Base-by-base conservation (phyloP, 805 yeast genomes). In the Candida pseudofarinosa region DNA sequence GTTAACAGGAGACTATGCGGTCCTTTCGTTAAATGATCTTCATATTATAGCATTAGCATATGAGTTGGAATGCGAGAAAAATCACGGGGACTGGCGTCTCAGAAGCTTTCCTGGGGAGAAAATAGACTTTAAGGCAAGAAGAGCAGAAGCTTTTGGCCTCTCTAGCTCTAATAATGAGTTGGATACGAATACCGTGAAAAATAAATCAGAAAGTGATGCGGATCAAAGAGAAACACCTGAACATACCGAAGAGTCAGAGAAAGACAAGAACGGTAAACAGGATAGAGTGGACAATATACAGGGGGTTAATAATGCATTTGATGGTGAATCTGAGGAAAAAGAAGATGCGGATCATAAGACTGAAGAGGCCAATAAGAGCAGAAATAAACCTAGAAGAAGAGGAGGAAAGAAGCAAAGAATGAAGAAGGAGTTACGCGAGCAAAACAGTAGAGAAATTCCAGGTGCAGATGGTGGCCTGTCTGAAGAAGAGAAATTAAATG, bases 31-130 rank as follows among this genome's bases (percentile, higher is more conserved):
- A 32, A 90, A 95, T 50, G 99, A 93, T 83, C 69, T 93, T 31
- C 97, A 90, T 57, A 84, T 93, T 43, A 74, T 95, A 46, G 98
- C 99, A 0, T 73, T 93, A 52, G 80, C 96, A 1, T 90, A 88
- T 58, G 97, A 93, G 59, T 63, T 93, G 39, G 96, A 90, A 50
- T 70, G 73, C 42, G 91, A 88, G 59, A 52, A 73, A 43, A 81
- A 81, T 51, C 69, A 76, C 37, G 91, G 91, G 14, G 83, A 80
- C 38, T 75, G 81, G 77, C 73, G 86, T 54, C 65, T 89, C 46
- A 78, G 96, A 62, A 76, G 71, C 39, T 74, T 53, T 45, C 96
- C 96, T 0, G 95, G 95, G 28, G 84, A 83, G 56, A 60, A 63
- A 45, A 60, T 60, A 28, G 59, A 54, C 46, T 58, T 31, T 37